Evolutionary conservation across 108 stramenopile species (phyloP).

Genomic region (Mayamaea pseudoterrestris): DNA sequence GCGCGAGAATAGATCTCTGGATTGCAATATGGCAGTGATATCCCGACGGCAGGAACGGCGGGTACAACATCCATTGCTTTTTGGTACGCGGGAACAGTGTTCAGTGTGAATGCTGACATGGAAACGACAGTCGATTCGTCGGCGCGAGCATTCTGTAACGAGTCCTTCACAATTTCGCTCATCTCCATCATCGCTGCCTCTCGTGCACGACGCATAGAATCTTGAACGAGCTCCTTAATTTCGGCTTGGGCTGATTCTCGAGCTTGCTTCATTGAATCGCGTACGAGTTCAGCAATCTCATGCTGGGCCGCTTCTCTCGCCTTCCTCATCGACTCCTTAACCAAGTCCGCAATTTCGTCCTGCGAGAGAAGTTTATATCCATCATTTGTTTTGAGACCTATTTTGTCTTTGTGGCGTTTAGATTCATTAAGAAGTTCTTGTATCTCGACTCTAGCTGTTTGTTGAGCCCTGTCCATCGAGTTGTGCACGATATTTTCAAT

Average conservation of each 20-base stretch:
- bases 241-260: neutral
- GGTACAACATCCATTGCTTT: too few relatives aligned
- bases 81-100: too few relatives aligned
- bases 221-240: neutral
- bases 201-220: neutral
- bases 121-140: too few relatives aligned
- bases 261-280: neutral
- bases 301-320: neutral
- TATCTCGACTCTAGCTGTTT: neutral
- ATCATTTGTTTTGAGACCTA: neutral
- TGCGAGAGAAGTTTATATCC: neutral
- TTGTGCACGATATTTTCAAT: neutral
- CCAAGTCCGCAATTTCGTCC: neutral
- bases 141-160: too few relatives aligned
- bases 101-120: too few relatives aligned
- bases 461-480: conserved; percentile 1
- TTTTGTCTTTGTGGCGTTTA: neutral
- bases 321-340: neutral
- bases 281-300: neutral
- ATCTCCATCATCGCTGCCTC: neutral
- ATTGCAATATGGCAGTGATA: too few relatives aligned
- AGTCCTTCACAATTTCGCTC: neutral
- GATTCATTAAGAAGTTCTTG: neutral
- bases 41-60: too few relatives aligned
- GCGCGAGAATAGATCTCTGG: too few relatives aligned